phyloP scores from a whole-genome alignment of 23 red algal species.

The Gracilariopsis chorda region DNA sequence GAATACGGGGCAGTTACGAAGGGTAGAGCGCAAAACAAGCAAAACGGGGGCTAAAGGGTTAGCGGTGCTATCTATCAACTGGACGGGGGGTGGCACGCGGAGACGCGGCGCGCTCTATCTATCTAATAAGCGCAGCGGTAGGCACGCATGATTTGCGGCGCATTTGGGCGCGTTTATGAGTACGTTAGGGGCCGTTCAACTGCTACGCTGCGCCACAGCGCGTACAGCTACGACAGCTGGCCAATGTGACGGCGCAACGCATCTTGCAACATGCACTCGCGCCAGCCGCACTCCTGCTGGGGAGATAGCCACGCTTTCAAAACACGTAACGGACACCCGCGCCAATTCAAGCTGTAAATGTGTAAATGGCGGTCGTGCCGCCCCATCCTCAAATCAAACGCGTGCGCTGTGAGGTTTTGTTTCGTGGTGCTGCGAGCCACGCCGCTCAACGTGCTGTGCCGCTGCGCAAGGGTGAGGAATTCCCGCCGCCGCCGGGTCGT shows the following conservation, averaged over 20 bases:
- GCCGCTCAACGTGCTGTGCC: too few species aligned
- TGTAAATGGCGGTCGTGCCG: not conserved
- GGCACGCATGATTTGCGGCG: not conserved
- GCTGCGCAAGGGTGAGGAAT: too few species aligned
- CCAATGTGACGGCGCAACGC: not conserved
- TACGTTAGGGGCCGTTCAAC: not conserved
- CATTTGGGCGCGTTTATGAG: not conserved
- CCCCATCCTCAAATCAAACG: not conserved
- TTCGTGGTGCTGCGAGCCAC: too few species aligned
- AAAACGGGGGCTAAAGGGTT: too few species aligned
- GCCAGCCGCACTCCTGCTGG: not conserved
- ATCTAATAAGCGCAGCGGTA: not conserved
- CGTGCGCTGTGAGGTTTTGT: not conserved
- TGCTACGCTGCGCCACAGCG: not conserved
- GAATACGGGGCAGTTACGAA: too few species aligned
- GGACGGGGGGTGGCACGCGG: not conserved
- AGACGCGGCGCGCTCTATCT: not conserved
- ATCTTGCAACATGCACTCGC: not conserved
- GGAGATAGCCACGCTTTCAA: not conserved
- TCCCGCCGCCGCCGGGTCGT: too few species aligned
- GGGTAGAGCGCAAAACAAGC: too few species aligned
- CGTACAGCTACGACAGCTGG: not conserved
- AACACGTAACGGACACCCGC: not conserved
- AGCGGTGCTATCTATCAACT: not conserved
- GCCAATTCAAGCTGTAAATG: not conserved